Evolutionary conservation across 176 grass and related monocot species (phyloP).

Genomic region (maize (Zea mays)): Zm-B73-REFERENCE-NAM-5.0 NC_050102.1:161811001-161811500

Average conservation of each 20-base stretch:
- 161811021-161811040: no score
- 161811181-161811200: not conserved
- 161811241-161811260: not conserved
- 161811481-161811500: not conserved
- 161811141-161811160: not conserved
- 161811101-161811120: not conserved
- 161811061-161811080: not conserved
- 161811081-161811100: not conserved
- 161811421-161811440: slow-evolving; percentile 26
- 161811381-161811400: slow-evolving; percentile 50
- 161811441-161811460: slow-evolving; percentile 10
- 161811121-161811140: not conserved
- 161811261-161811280: not conserved
- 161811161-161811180: not conserved
- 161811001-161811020: not conserved
- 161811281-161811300: slow-evolving; percentile 42
- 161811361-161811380: slow-evolving; percentile 19
- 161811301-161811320: slow-evolving; percentile 54
- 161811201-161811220: not conserved
- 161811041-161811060: not conserved
- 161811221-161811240: not conserved
- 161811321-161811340: slow-evolving; percentile 48
- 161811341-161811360: slow-evolving; percentile 39
- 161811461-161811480: not conserved
- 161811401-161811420: slow-evolving; percentile 53